Evolutionary conservation across 768 basidiomycete genomes (phyloP), one percentile per base, ranked within the genome.

Genomic region (Hygrocybe coccinea): DNA sequence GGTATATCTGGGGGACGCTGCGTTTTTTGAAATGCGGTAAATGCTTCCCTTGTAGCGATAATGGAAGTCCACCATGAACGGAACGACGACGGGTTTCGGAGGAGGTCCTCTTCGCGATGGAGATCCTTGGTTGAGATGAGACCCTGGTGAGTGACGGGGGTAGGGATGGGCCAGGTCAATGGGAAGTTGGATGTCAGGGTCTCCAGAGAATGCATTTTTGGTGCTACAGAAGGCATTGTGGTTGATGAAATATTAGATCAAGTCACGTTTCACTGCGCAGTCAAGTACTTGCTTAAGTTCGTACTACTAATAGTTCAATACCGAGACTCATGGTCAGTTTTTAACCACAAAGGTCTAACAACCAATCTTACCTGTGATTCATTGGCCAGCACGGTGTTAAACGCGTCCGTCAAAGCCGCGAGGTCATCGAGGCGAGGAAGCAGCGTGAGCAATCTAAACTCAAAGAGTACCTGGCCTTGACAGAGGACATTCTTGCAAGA

Each of bases 61-160:
- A 98, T 87, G 60, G 92, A 90, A 1, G 85, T 75, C 83, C 92
- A 90, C 97, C 97, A 98, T 64, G 90, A 85, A 37, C 91, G 82
- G 70, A 95, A 93, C 34, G 93, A 95, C 35, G 81, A 79, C 9
- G 93, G 91, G 69, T 97, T 97, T 58, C 91, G 82, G 36, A 93
- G 75, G 6, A 98, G 81, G 72, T 98, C 95, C 71, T 98, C 95
- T 74, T 97, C 95, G 46, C 92, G 85, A 61, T 87, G 80, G 33
- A 97, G 68, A 69, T 97, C 93, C 51, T 82, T 79, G 38, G 82
- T 71, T 6, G 83, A 75, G 61, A 98, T 77, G 56, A 98, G 78
- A 57, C 85, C 76, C 7, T 89, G 80, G 64, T 94, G 84, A 0
- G 87, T 89, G 43, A 79, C 73, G 5, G 93, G 93, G 2, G 81